phyloP scores from a whole-genome alignment of 768 basidiomycete species.

The Mycena capillaripes region DNA sequence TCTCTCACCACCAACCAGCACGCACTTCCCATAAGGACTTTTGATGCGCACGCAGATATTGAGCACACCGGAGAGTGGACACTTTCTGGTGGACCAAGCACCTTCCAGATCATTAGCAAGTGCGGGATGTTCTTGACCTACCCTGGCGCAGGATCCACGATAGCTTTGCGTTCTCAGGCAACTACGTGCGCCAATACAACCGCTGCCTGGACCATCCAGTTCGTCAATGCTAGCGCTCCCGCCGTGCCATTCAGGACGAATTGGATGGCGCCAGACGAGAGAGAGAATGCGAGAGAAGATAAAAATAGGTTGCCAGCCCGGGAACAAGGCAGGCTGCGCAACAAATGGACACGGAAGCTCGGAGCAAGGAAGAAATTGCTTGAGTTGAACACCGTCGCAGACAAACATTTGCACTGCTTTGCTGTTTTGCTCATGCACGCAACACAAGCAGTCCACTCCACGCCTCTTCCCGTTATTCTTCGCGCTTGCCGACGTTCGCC shows the following conservation, averaged over 20 bases:
- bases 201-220: not conserved
- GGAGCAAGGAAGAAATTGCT: too few relatives aligned
- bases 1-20: not conserved
- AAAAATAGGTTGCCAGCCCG: not conserved
- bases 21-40: not conserved
- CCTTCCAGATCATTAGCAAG: not conserved
- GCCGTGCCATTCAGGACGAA: not conserved
- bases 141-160: constrained; percentile 5
- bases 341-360: not conserved
- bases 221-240: too few relatives aligned
- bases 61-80: too few relatives aligned
- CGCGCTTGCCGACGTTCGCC: not conserved
- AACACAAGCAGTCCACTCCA: not conserved
- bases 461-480: not conserved
- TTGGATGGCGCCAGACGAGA: not conserved
- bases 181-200: not conserved
- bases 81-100: not conserved
- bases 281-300: not conserved
- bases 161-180: constrained; percentile 1
- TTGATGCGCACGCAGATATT: too few relatives aligned
- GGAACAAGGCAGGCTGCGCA: not conserved
- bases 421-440: not conserved
- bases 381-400: too few relatives aligned
- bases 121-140: constrained; percentile 10
- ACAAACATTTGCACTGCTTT: not conserved